Base-by-base conservation (phyloP, 306 rosid species). In the Dicorynia guianensis region DNA sequence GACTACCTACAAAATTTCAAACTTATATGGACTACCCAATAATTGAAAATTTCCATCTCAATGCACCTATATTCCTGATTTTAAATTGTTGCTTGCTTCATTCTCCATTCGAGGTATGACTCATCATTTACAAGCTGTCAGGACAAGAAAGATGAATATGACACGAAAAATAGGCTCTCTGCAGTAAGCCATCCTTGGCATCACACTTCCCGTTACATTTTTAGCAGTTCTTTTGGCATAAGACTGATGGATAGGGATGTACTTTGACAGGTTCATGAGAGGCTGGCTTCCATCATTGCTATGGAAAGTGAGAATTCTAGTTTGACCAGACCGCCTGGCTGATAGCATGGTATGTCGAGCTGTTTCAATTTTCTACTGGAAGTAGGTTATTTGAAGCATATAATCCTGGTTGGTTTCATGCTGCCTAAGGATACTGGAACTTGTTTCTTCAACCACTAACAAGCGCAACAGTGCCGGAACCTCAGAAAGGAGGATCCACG, bases 251-350 rank as follows among this genome's bases (percentile, higher is more conserved):
- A 18, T 46, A 13, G 76, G 49, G 43, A 42, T 30, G 33, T 35
- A 34, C 34, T 82, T 56, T 57, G 70, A 20, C 82, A 94, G 98
- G 95, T 92, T 65, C 83, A 86, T 52, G 86, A 81, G 43, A 88
- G 98, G 85, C 86, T 94, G 60, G 87, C 95, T 79, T 80, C 95
- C 55, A 76, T 94, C 48, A 82, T 94, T 63, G 88, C 96, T 75
- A 86, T 92, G 93, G 97, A 94, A 89, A 89, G 86, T 76, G 91
- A 90, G 83, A 90, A 88, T 77, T 82, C 89, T 54, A 86, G 86
- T 77, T 83, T 82, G 86, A 84, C 60, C 49, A 64, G 80, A 55
- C 84, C 84, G 6, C 74, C 88, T 70, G 79, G 82, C 65, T 88
- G 83, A 90, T 55, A 74, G 18, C 54, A 42, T 9, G 30, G 19